Base-by-base conservation (phyloP, 345 rosid genomes). In the Aurinia saxatilis region DNA sequence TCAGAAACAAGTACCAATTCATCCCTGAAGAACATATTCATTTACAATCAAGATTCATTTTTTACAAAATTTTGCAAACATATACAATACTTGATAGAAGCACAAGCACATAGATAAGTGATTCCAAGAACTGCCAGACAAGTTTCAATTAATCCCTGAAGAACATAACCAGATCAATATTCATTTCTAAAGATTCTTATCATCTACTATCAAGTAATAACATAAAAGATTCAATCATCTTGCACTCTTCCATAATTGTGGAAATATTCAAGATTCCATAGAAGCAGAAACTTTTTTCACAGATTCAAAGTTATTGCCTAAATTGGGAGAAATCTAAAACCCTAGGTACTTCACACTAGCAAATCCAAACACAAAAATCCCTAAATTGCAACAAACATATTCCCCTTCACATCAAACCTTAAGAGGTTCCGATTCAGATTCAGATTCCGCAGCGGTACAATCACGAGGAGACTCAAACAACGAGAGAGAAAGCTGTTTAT, bases 401-500 rank as follows among this genome's bases (percentile, higher is more conserved):
- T n/a, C n/a, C n/a, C 77, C 77, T 66, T 8, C 2, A 35, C 18
- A 61, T 54, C 60, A 55, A 41, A 56, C 6, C 15, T 27, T 6
- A 5, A 6, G 58, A 18, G 12, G 55, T 30, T 65, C 21, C 30
- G 72, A 61, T 21, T 70, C 76, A 18, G 12, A 50, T 31, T 65
- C 17, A 36, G 72, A 65, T 17, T 70, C 75, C 16, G 62, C 80
- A 17, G 87, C 85, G 13, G 80, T 67, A 38, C 96, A 89, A 68
- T 89, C 96, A 40, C 83, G 89, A 34, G 93, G 89, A n/a, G 78
- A 75, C 72, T 89, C 96, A 27, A 89, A 89, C 57, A 84, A 66
- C 10, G 96, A 86, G 7, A 89, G 82, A 39, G 96, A 74, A 60
- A 89, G 88, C 68, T 86, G 87, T 78, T 89, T 89, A 63, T 76